Base-by-base conservation (phyloP, 306 rosid species). In the Hippophae gyantsensis region DNA sequence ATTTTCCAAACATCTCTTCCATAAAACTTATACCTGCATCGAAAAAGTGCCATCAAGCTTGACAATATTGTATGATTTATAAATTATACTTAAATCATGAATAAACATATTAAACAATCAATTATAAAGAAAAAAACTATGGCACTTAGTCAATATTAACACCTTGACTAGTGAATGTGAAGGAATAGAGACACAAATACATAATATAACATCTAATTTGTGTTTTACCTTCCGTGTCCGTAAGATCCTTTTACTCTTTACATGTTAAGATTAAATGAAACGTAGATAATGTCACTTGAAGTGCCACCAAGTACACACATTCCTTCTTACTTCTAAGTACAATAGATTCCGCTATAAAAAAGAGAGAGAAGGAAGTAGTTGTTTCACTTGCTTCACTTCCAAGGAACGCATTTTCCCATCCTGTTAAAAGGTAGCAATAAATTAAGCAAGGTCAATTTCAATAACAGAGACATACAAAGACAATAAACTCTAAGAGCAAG, bases 331-430 rank as follows among this genome's bases (percentile, higher is more conserved):
- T 23, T 9, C 45, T 55, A 1, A 44, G 23, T 49, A 23, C 46
- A 48, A 14, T 25, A 73, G 42, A 49, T 9, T 52, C 49, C 54
- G 40, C 52, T 66, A 55, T 56, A 56, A 25, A 61, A 48, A 11
- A 67, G 9, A 54, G 18, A 64, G 50, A 7, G 7, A 56, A 59
- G 8, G 9, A 57, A 63, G 54, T 43, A 55, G n/a, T 18, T 65
- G 47, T 40, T 68, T 78, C 76, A 89, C 99, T 95, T 93, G 99
- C 63, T 84, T 82, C 45, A 52, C 46, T 73, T 81, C 82, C 69
- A 93, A 63, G 12, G 78, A 41, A 64, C 71, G 10, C 60, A 93
- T 57, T 68, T 84, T 89, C 65, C 69, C 81, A 74, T 77, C 89
- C 97, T 93, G 83, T 56, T 61, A 85, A 53, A 62, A 61, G 38